Conservation (phyloP, 108 stramenopile species). For the Pseudonitzschia pungens region DNA sequence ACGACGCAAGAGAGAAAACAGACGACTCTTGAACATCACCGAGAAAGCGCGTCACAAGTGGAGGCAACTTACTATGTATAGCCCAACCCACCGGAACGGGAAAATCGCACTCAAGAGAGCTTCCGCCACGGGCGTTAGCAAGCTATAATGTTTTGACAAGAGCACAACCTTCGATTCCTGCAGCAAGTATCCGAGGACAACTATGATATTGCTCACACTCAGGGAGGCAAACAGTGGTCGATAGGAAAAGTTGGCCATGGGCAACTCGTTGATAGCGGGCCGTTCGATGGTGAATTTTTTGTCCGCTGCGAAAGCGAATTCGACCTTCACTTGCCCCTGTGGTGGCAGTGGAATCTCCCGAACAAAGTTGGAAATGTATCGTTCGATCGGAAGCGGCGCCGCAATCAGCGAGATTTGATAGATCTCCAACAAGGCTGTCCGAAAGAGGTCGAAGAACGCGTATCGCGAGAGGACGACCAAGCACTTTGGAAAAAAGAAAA, state of each 20-base stretch:
- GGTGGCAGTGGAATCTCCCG: slow-evolving; percentile 89
- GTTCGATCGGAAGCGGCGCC: slow-evolving; percentile 87
- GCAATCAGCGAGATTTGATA: slow-evolving; percentile 79
- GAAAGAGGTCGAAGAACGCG: slow-evolving; percentile 79
- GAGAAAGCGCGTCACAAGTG: background rate
- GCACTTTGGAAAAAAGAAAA: slow-evolving; percentile 78
- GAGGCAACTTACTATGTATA: slow-evolving; percentile 35
- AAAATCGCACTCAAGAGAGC: slow-evolving; percentile 81
- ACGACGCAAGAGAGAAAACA: slow-evolving; percentile 22
- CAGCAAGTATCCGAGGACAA: slow-evolving; percentile 75
- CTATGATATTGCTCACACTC: slow-evolving; percentile 65
- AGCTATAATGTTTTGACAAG: slow-evolving; percentile 57
- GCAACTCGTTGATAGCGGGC: slow-evolving; percentile 73
- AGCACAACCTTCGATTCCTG: slow-evolving; percentile 72
- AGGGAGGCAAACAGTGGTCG: slow-evolving; percentile 82
- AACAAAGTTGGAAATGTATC: slow-evolving; percentile 86
- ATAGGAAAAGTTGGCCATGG: slow-evolving; percentile 80
- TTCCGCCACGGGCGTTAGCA: slow-evolving; percentile 80
- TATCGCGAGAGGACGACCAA: slow-evolving; percentile 86
- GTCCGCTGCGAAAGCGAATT: slow-evolving; percentile 42
- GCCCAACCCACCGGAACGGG: slow-evolving; percentile 87
- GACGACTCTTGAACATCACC: background rate
- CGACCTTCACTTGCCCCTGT: slow-evolving; percentile 59
- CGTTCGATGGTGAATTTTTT: slow-evolving; percentile 56
- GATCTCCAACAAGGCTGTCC: slow-evolving; percentile 67